These are phyloP conservation scores for Lepidopterella palustris DNA, from an alignment of 495 filamentous ascomycete genomes.

Conservation along the genomic window DNA sequence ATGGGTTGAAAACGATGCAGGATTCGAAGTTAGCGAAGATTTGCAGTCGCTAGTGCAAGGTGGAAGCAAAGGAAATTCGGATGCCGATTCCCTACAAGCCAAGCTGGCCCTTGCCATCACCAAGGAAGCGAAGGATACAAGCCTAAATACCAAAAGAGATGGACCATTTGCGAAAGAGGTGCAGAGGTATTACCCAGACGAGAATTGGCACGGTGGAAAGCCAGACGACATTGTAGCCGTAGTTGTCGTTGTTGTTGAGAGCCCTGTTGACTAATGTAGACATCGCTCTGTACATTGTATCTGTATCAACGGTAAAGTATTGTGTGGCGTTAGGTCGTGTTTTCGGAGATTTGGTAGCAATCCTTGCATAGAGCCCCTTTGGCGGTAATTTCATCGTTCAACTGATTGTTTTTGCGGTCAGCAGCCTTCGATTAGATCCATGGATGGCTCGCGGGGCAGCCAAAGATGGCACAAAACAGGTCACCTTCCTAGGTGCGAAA, in stretches of 20 bases:
- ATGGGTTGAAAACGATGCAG: constrained; percentile 57
- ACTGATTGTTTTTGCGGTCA: too few relatives aligned
- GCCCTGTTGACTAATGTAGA: not conserved
- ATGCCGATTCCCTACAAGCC: constrained; percentile 55
- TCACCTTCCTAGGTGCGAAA: too few relatives aligned
- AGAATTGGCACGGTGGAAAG: constrained; percentile 80
- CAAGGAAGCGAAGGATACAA: constrained; percentile 74
- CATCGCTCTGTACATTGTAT: not conserved
- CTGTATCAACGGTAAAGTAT: not conserved
- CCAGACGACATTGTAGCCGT: constrained; percentile 85
- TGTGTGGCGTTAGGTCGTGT: not conserved
- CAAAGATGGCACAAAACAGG: too few relatives aligned
- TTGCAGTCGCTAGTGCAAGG: constrained; percentile 22
- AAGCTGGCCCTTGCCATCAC: constrained; percentile 72
- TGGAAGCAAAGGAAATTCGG: constrained; percentile 22
- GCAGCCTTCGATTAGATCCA: too few relatives aligned
- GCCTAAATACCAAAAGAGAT: constrained; percentile 67
- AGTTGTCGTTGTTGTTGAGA: constrained; percentile 59
- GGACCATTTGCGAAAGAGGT: constrained; percentile 94
- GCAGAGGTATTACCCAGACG: constrained; percentile 74
- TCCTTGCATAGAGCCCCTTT: too few relatives aligned
- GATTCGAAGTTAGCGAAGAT: constrained; percentile 43
- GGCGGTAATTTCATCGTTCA: too few relatives aligned
- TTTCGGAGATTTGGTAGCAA: not conserved
- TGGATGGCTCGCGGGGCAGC: too few relatives aligned